Evolutionary conservation across 805 yeast genomes (phyloP), one percentile per base, ranked within the genome.

Genomic region (Suhomyces sp.): DNA sequence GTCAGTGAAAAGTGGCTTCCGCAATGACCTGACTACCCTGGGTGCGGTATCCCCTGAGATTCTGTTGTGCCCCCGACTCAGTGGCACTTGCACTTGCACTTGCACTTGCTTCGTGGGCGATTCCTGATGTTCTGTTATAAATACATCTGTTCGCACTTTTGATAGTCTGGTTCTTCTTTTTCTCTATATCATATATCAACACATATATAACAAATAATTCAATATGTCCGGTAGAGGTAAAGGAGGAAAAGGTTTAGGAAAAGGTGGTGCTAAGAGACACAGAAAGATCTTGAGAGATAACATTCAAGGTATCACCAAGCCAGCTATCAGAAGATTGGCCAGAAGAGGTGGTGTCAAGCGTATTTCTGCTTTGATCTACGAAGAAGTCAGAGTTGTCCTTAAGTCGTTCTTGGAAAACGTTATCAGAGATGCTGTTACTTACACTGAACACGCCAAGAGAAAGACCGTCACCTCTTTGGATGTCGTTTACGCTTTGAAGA

Each of bases 261-360:
- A 93, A 78, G 98, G 97, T 76, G 98, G 98, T 78, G 98, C 98
- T 62, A 91, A 91, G 83, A 88, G 98, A 76, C 98, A 91, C 88
- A 88, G 98, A 83, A 90, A 90, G 87, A 87, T 91, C 74, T 79
- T 90, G 53, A 90, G 98, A 81, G 98, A 93, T 73, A 93, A 91
- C 91, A 91, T 93, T 56, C 97, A 90, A 76, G 98, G 98, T 79
- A 91, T 91, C 68, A 91, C 98, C 48, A 91, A 91, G 82, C 98
- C 98, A 67, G 98, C 98, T 65, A 91, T 91, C 66, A 88, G 98
- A 80, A 91, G 98, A 87, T 84, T 91, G 62, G 98, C 98, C 35
- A 91, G 98, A 83, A 88, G 98, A 87, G 98, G 98, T 77, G 98
- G 98, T 90, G 98, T 91, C 66, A 91, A 91, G 84, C 96, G 98